A percentile compares a stretch with the other conserved stretches of the same genome.
These are phyloP conservation scores for Camellia oleifera DNA, from an alignment of 179 eudicot genomes.

Conservation along the genomic window DNA sequence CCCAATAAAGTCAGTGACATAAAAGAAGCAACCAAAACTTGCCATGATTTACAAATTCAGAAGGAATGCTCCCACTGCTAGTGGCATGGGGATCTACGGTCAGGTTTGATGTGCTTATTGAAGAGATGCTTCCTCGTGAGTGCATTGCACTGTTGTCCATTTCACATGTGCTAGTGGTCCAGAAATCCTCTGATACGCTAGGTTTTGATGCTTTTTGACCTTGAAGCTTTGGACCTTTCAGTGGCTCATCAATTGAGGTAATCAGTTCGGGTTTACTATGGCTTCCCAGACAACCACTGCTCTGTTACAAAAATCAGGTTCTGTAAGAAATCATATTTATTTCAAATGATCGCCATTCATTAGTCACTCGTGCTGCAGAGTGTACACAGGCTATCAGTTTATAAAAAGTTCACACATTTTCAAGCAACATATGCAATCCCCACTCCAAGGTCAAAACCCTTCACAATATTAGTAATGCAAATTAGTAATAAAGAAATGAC, in stretches of 20 bases:
- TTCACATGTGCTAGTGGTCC: slow-evolving; percentile 60
- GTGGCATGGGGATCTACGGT: slow-evolving; percentile 41
- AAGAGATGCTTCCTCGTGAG: slow-evolving; percentile 63
- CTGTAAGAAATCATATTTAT: slow-evolving; percentile 38
- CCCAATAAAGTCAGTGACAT: background rate
- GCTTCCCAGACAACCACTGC: slow-evolving; percentile 82
- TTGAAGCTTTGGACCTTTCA: slow-evolving; percentile 30
- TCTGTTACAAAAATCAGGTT: slow-evolving; percentile 61
- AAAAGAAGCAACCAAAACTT: slow-evolving; percentile 12
- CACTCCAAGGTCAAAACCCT: too few species aligned
- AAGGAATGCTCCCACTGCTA: slow-evolving; percentile 42
- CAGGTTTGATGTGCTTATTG: slow-evolving; percentile 48
- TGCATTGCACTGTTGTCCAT: slow-evolving; percentile 63
- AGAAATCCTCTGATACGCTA: slow-evolving; percentile 39
- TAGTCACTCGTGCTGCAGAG: background rate
- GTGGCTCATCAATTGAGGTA: slow-evolving; percentile 32
- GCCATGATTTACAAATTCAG: slow-evolving; percentile 85
- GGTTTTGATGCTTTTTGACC: slow-evolving; percentile 27
- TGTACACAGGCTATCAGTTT: background rate
- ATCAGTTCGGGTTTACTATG: slow-evolving; percentile 34
- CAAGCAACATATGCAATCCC: slow-evolving; percentile 6
- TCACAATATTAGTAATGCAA: too few species aligned
- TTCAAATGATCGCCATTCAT: background rate
- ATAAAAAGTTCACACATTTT: background rate
- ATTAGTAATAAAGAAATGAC: too few species aligned